Conservation (phyloP, 805 yeast species). For the Candida peoriensis region DNA sequence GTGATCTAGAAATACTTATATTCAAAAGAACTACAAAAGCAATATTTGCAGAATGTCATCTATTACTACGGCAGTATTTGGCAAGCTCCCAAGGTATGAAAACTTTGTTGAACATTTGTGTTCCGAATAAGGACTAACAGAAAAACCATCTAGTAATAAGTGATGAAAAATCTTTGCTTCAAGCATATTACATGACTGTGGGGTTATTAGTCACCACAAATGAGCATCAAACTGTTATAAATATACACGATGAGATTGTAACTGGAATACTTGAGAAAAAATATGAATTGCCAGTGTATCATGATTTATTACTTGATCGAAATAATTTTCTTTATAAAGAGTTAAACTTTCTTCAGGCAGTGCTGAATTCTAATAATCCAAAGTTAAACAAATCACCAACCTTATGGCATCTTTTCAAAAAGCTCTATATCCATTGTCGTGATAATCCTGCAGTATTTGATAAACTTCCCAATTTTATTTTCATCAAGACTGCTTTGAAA, state of each 20-base stretch:
- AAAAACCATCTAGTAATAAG: slow-evolving; percentile 7
- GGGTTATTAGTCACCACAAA: slow-evolving; percentile 33
- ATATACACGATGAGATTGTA: slow-evolving; percentile 25
- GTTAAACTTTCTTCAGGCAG: slow-evolving; percentile 15
- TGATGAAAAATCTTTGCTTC: slow-evolving; percentile 4
- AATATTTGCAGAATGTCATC: slow-evolving; percentile 29
- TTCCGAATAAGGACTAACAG: not conserved
- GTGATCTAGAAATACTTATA: slow-evolving; percentile 28
- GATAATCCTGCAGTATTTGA: not conserved
- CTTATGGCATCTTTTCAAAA: slow-evolving; percentile 30
- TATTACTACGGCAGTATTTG: slow-evolving; percentile 11
- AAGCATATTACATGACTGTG: slow-evolving; percentile 23
- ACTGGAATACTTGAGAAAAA: slow-evolving; percentile 5
- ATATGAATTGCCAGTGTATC: not conserved
- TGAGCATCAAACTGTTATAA: slow-evolving; percentile 30
- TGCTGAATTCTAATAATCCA: slow-evolving; percentile 29
- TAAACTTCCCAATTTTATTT: slow-evolving; percentile 7
- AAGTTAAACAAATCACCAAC: slow-evolving; percentile 35
- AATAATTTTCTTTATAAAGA: slow-evolving; percentile 16
- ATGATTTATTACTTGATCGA: slow-evolving; percentile 3
- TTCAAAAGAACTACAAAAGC: slow-evolving; percentile 26
- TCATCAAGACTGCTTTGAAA: slow-evolving; percentile 16
- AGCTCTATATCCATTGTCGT: slow-evolving; percentile 17
- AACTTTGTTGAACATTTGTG: not conserved
- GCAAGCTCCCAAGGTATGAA: not conserved